phyloP scores from a whole-genome alignment of 352 stramenopile genomes.

The Globisporangium viniferum region DNA sequence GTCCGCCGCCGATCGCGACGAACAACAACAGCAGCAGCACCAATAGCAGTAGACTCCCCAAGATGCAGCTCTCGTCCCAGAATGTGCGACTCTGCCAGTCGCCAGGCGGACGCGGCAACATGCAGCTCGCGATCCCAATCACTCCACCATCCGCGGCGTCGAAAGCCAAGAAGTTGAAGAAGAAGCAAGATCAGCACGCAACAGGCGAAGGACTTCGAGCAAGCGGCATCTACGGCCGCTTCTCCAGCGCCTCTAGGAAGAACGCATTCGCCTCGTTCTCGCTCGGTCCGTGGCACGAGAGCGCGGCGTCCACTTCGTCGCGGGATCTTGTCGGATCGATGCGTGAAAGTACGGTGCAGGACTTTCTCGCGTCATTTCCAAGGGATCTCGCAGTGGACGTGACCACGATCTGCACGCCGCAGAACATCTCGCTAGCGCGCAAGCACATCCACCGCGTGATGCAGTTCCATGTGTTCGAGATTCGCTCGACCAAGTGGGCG shows the following conservation, averaged over 20 bases:
- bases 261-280: constrained; percentile 11
- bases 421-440: constrained; percentile 22
- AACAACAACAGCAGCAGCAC: not conserved
- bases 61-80: constrained; percentile 4
- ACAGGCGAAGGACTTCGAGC: constrained; percentile 7
- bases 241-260: not conserved
- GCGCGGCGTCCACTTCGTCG: not conserved
- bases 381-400: constrained; percentile 47
- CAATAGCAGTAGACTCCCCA: not conserved
- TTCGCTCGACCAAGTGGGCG: constrained; percentile 76
- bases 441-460: constrained; percentile 38
- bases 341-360: constrained; percentile 32
- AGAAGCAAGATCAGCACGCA: not conserved
- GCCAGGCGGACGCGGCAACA: constrained; percentile 29
- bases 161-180: constrained; percentile 10
- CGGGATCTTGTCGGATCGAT: constrained; percentile 13
- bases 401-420: constrained; percentile 35
- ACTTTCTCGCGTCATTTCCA: constrained; percentile 31
- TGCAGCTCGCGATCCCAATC: constrained; percentile 39
- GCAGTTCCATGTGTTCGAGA: constrained; percentile 61
- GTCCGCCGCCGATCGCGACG: constrained; percentile 24
- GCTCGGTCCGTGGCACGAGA: constrained; percentile 14
- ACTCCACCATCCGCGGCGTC: constrained; percentile 19
- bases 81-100: constrained; percentile 32
- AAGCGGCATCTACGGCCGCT: constrained; percentile 13